Base-by-base conservation (phyloP, 352 stramenopile genomes). In the Globisporangium echinulatum region DNA sequence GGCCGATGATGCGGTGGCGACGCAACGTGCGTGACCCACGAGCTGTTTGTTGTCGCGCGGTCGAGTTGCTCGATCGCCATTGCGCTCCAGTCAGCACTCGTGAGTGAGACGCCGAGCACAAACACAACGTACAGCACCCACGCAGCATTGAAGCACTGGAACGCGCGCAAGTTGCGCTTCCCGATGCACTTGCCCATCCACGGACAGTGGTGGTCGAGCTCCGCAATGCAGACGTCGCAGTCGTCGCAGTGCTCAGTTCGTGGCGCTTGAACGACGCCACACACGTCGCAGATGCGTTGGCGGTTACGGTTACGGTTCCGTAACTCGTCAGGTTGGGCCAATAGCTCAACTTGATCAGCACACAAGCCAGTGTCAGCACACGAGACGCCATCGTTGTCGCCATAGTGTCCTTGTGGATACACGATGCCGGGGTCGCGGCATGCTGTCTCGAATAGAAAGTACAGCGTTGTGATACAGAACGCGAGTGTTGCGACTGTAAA, bases 151-250 rank as follows among this genome's bases (percentile, higher is more conserved):
- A 98, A 98, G 56, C 87, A 75, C 58, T 96, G 75, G 72, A 98
- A 98, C 43, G 82, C 80, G 54, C 77, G 77, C 67, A 96, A 89
- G 75, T 97, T 98, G 57, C 75, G 85, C 63, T 86, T 82, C 15
- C 90, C 92, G 65, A 98, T 97, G 66, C 89, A 97, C 54, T 96
- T 98, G 52, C 92, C 89, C 85, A 97, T 97, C 88, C 90, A 98
- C 40, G 92, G 90, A 72, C 91, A 97, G 64, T 98, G 90, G 74
- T 98, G 94, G 49, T 93, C 79, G 52, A 87, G 85, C 6, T 79
- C 81, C 66, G 83, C 87, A 37, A 98, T 81, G 63, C 94, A 98
- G 46, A 97, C 87, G 61, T 94, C 89, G 55, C 92, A 98, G 58
- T 98, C 90, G 10, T 96, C 80, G 77, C 94, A 98, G 70, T 98